A percentile compares a stretch with the other conserved stretches of the same genome.
Conservation (phyloP, 306 rosid species). For the Coriaria nepalensis region DNA sequence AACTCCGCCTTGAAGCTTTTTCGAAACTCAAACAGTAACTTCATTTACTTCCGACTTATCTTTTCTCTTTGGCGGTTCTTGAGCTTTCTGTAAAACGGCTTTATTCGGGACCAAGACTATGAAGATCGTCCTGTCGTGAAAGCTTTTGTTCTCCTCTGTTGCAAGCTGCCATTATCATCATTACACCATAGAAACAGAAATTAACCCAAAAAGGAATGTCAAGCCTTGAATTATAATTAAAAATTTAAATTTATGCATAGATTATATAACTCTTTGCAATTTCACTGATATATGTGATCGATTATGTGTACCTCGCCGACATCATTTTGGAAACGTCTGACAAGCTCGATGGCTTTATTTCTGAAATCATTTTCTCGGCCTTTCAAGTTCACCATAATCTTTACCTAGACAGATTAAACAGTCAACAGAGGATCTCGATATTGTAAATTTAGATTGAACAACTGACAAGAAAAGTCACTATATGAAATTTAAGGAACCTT, state of each 20-base stretch:
- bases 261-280: too few relatives aligned
- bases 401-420: conserved; percentile 50
- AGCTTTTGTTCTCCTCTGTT: conserved; percentile 70
- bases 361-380: conserved; percentile 96
- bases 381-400: conserved; percentile 83
- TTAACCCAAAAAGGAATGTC: not conserved
- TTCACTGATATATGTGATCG: too few relatives aligned
- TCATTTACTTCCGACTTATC: conserved; percentile 44
- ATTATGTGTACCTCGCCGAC: conserved; percentile 68
- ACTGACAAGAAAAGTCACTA: not conserved
- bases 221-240: not conserved
- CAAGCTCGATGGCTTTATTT: conserved; percentile 75
- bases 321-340: conserved; percentile 78
- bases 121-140: conserved; percentile 64
- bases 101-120: conserved; percentile 74
- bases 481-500: conserved; percentile 42
- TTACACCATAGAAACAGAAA: conserved; percentile 14
- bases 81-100: conserved; percentile 55
- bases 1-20: too few relatives aligned
- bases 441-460: not conserved
- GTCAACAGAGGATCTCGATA: conserved; percentile 13
- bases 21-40: conserved; percentile 54
- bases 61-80: conserved; percentile 58
- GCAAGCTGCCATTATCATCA: conserved; percentile 57
- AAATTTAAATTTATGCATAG: too few relatives aligned